Evolutionary conservation across 2,329 filamentous ascomycete species (phyloP).

Genomic region (Diplodia corticola): DNA sequence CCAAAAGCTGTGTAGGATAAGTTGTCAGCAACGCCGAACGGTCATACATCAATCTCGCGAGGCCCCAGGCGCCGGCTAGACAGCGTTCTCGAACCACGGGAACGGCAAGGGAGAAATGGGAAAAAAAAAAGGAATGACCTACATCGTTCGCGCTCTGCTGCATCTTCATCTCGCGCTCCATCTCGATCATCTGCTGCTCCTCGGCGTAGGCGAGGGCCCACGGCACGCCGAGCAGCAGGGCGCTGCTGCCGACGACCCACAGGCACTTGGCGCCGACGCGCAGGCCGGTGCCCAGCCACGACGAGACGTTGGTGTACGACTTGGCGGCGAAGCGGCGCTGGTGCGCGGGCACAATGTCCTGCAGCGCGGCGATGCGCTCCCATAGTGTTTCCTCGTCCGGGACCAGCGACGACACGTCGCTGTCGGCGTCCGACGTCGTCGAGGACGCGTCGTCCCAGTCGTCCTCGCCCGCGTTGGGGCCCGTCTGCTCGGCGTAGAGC

Average conservation of each 20-base stretch:
- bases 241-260: constrained; percentile 88
- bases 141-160: constrained; percentile 86
- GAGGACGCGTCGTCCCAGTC: constrained; percentile 79
- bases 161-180: constrained; percentile 98
- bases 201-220: constrained; percentile 91
- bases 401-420: constrained; percentile 30
- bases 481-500: constrained; percentile 72
- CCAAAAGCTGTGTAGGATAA: constrained; percentile 33
- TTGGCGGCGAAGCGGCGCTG: constrained; percentile 45
- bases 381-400: constrained; percentile 37
- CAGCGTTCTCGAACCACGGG: not conserved
- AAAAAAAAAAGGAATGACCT: constrained; percentile 32
- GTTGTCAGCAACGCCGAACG: constrained; percentile 6
- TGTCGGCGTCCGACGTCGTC: constrained; percentile 51
- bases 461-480: constrained; percentile 66
- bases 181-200: constrained; percentile 94
- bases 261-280: constrained; percentile 79
- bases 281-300: constrained; percentile 61
- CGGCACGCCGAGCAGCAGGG: constrained; percentile 85
- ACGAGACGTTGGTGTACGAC: constrained; percentile 53
- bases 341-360: constrained; percentile 48
- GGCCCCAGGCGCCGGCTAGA: not conserved
- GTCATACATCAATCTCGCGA: not conserved
- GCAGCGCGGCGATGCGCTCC: constrained; percentile 46
- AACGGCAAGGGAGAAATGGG: not conserved